Evolutionary conservation across 345 rosid genomes (phyloP).

Genomic region (Brassica napus): Da-Ae NC_063435.1:12061501-12062000

Average conservation of each 20-base stretch:
- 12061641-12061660: conserved; percentile 43
- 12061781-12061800: conserved; percentile 88
- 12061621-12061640: conserved; percentile 72
- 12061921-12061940: conserved; percentile 49
- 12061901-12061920: background rate
- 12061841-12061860: background rate
- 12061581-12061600: conserved; percentile 31
- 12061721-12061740: conserved; percentile 83
- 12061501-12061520: conserved; percentile 10
- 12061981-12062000: conserved; percentile 88
- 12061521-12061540: conserved; percentile 8
- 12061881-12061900: background rate
- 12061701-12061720: conserved; percentile 92
- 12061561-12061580: conserved; percentile 34
- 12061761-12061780: conserved; percentile 84
- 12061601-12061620: conserved; percentile 4
- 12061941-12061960: conserved; percentile 80
- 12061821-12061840: conserved; percentile 16
- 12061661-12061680: conserved; percentile 39
- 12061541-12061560: conserved; percentile 36
- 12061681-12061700: conserved; percentile 97
- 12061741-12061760: conserved; percentile 85
- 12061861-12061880: background rate
- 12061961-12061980: conserved; percentile 63
- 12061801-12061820: conserved; percentile 44